Conservation (phyloP, 768 basidiomycete species). For the Suillus spraguei region DNA sequence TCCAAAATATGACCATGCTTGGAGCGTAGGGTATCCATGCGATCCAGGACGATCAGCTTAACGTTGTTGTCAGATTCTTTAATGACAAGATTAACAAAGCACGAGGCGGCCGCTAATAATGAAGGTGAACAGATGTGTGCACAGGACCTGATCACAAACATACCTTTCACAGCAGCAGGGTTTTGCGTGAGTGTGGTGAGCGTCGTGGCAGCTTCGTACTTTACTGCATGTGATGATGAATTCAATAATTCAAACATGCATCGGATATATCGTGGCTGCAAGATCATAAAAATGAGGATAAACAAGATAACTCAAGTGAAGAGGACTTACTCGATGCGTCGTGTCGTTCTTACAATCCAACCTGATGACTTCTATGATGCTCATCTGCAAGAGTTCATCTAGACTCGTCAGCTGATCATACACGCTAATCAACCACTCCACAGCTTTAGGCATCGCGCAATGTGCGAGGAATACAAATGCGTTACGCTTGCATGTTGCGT, state of each 20-base stretch:
- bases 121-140: conserved; percentile 7
- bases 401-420: conserved; percentile 81
- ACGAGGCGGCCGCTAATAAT: conserved; percentile 78
- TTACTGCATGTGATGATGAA: conserved; percentile 89
- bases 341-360: conserved; percentile 47
- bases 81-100: conserved; percentile 84
- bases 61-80: conserved; percentile 99
- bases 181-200: conserved; percentile 94
- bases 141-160: conserved; percentile 11
- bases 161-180: conserved; percentile 94
- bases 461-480: neutral
- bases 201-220: conserved; percentile 96
- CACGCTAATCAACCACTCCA: conserved; percentile 85
- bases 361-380: conserved; percentile 91
- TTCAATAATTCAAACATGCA: conserved; percentile 84
- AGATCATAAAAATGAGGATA: conserved; percentile 11
- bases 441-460: conserved; percentile 86
- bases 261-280: conserved; percentile 89
- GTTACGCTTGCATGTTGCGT: neutral
- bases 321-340: conserved; percentile 66
- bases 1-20: conserved; percentile 91
- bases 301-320: neutral
- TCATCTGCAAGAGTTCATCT: conserved; percentile 95
- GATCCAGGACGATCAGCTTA: conserved; percentile 94
- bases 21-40: conserved; percentile 78